Evolutionary conservation across 495 filamentous ascomycete genomes (phyloP).

Genomic region (Penicillium steckii): DNA sequence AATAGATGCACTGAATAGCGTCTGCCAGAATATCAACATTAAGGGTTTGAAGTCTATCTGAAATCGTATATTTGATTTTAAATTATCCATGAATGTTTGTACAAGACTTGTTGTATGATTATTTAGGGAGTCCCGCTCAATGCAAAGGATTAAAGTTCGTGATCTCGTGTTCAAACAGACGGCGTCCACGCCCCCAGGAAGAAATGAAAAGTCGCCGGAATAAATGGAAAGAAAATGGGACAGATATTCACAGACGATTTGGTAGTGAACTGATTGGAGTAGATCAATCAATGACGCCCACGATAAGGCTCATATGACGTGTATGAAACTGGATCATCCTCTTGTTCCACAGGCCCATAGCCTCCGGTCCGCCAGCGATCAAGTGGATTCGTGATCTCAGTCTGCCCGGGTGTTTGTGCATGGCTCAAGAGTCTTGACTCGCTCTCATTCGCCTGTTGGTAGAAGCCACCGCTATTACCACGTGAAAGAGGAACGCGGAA

Average conservation of each 20-base stretch:
- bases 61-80: too few relatives aligned
- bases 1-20: too few relatives aligned
- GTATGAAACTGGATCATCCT: conserved; percentile 29
- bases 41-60: too few relatives aligned
- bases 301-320: conserved; percentile 47
- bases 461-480: conserved; percentile 27
- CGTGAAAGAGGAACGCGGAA: conserved; percentile 37
- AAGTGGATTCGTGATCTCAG: conserved; percentile 24
- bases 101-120: conserved; percentile 3
- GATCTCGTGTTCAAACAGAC: conserved; percentile 8
- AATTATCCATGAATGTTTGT: neutral
- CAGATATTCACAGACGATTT: neutral
- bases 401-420: conserved; percentile 37
- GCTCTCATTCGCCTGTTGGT: conserved; percentile 43
- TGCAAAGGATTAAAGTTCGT: conserved; percentile 9
- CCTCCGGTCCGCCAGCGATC: conserved; percentile 49
- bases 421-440: conserved; percentile 43
- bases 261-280: neutral
- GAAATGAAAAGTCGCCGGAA: neutral
- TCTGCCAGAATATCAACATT: too few relatives aligned
- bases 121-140: conserved; percentile 3
- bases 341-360: conserved; percentile 48
- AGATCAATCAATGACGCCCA: conserved; percentile 15
- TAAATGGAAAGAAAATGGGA: neutral
- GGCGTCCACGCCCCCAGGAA: neutral